Base-by-base conservation (phyloP, 768 basidiomycete species). In the Trametopsis cervina region DNA sequence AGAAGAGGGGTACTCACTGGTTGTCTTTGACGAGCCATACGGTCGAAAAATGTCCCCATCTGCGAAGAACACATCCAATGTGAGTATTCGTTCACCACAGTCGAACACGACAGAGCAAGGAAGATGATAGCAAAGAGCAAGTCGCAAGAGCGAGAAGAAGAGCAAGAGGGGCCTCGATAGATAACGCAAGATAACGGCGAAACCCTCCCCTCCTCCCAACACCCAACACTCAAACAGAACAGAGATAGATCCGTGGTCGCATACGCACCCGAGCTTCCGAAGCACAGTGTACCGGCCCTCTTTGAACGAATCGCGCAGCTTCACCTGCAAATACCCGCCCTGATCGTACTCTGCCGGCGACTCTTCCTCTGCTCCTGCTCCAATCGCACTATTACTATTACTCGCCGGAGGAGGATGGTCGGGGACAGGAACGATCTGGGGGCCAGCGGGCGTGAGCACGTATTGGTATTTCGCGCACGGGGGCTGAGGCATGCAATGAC, bases 21-120 rank as follows among this genome's bases (percentile, higher is more conserved):
- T 70, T 66, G 63, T 91, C 89, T 60, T 83, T 83, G 17, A 88
- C 86, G 26, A 92, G 82, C 91, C 91, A 93, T 21, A 93, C 92
- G 13, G 92, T 94, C 1, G 89, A 92, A 64, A 95, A 95, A 69
- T 94, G 91, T 33, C 92, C 92, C 92, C 92, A 95, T 49, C 87
- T 89, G 46, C n/a, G n/a, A n/a, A n/a, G n/a, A n/a, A n/a, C n/a
- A n/a, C n/a, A n/a, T n/a, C n/a, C n/a, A n/a, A n/a, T n/a, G n/a
- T n/a, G n/a, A n/a, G n/a, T n/a, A n/a, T n/a, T n/a, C n/a, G n/a
- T n/a, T n/a, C n/a, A n/a, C n/a, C n/a, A n/a, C n/a, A n/a, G n/a
- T n/a, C n/a, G n/a, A n/a, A n/a, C n/a, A n/a, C n/a, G n/a, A n/a
- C n/a, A n/a, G n/a, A n/a, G n/a, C n/a, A n/a, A n/a, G n/a, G n/a